Base-by-base conservation (phyloP, 768 basidiomycete species). In the Lactarius quietus region DNA sequence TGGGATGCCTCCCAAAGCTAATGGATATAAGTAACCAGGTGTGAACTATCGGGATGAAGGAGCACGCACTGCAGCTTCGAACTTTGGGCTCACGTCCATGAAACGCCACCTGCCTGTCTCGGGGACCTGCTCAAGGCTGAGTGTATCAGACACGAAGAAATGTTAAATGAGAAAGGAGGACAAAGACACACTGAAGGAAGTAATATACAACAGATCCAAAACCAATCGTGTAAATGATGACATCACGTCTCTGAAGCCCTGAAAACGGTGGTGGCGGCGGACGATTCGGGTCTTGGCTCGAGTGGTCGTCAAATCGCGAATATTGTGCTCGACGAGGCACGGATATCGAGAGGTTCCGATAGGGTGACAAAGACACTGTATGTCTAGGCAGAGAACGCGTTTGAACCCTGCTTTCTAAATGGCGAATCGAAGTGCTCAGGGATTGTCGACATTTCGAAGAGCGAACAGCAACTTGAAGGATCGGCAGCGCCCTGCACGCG, bases 41-140 rank as follows among this genome's bases (percentile, higher is more conserved):
- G n/a, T 31, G 59, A 8, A 39, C 2, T 10, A 6, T 28, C 28
- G 18, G 55, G 29, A 18, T 41, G 23, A 45, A 57, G 23, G 28
- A 14, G 45, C 15, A 71, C 80, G 62, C 66, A 87, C 86, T 71
- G 77, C 72, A 9, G 82, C 78, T 76, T 95, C 92, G 31, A 74
- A 76, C 59, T 79, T 78, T 0, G 81, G 81, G 48, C 82, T 82
- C 3, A 88, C 81, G 72, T 91, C 89, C 84, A 98, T 96, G 73
- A 95, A 97, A 26, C 95, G 77, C 84, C 88, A 89, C 62, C 95
- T 78, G 0, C 93, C 93, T 0, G 93, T 95, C 73, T 95, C 89
- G 3, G 90, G 86, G 0, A 93, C 90, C 72, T 84, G 82, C 73
- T 98, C 95, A 31, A 95, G 79, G 71, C 93, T 95, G 67, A 29